These are phyloP conservation scores for Setaria italica DNA, from an alignment of 202 grass and related monocot genomes.

Conservation along the genomic window DNA sequence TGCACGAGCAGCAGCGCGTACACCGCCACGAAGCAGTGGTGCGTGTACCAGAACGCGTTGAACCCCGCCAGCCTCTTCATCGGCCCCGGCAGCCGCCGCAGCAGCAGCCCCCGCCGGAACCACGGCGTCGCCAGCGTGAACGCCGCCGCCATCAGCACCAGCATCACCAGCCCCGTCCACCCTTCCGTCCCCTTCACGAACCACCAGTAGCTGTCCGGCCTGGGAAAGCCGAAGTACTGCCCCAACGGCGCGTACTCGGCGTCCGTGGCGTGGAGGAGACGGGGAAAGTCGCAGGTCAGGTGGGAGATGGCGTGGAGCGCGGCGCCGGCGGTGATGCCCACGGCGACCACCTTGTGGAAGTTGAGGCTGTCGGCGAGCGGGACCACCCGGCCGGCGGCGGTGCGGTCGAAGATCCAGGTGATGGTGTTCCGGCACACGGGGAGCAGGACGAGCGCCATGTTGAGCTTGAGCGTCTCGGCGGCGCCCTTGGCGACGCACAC, in stretches of 20 bases:
- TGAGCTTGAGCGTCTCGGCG: too few species aligned
- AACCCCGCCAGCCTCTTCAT: conserved; percentile 71
- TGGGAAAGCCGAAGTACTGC: conserved; percentile 54
- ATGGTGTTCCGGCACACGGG: conserved; percentile 3
- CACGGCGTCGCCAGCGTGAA: conserved; percentile 76
- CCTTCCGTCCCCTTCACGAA: conserved; percentile 87
- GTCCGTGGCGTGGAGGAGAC: conserved; percentile 64
- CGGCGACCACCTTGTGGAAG: conserved; percentile 91
- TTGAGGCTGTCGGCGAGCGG: conserved; percentile 93
- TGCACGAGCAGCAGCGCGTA: conserved; percentile 85
- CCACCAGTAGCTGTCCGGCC: conserved; percentile 86
- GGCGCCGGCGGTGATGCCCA: conserved; percentile 52
- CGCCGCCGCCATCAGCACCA: conserved; percentile 71
- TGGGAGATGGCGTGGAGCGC: conserved; percentile 68
- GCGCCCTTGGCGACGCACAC: neutral
- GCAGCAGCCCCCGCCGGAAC: conserved; percentile 48
- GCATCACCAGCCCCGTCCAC: conserved; percentile 79
- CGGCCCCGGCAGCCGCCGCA: conserved; percentile 45
- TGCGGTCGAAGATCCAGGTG: conserved; percentile 78
- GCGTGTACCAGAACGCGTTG: conserved; percentile 96
- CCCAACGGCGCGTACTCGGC: conserved; percentile 60
- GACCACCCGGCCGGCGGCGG: conserved; percentile 30
- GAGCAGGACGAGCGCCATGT: too few species aligned
- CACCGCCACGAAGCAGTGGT: conserved; percentile 83
- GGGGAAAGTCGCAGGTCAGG: conserved; percentile 84